Evolutionary conservation across 192 early-diverging fungal species (phyloP), one percentile per base, ranked within the genome.

Genomic region (Podila epicladia): DNA sequence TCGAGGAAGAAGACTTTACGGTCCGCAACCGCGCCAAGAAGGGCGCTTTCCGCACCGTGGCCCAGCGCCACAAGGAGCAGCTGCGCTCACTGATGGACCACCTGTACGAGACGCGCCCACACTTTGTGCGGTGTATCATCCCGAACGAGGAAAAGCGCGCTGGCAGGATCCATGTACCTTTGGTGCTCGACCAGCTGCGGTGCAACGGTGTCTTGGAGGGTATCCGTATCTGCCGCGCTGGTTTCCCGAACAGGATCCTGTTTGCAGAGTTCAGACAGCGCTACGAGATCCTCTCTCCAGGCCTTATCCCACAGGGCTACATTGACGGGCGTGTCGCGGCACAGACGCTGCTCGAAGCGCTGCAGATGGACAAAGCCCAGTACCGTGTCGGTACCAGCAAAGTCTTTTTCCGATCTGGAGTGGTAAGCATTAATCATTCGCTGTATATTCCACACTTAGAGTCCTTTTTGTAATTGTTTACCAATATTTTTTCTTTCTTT

Each of bases 181-280:
- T 95, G 51, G 97, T 99, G 4, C 85, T 98, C 35, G 96, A 97
- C 64, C 98, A 99, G 74, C 84, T 98, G 50, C 84, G 96, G 7
- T 99, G 97, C 85, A 98, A 98, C 82, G 98, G 98, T 86, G 97
- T 99, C 11, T 83, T 98, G 48, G 98, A 99, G 82, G 97, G 97
- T 22, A 98, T 99, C 65, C 91, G 97, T 58, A 98, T 99, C 65
- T 97, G 95, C 68, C 89, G 97, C 41, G 94, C 94, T 64, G 98
- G 98, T 12, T 99, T 94, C 83, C 97, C 97, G 1, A 98, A 99
- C 74, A 85, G 98, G 37, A 85, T 98, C 3, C 74, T 93, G 9
- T 99, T 98, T 87, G 89, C 92, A 49, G 97, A 98, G 72, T 99
- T 99, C 84, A 86, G 94, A 37, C 93, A 95, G 73, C 92, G 97